Conservation (phyloP, 164 flowering plant species). For the Aristolochia contorta region DNA sequence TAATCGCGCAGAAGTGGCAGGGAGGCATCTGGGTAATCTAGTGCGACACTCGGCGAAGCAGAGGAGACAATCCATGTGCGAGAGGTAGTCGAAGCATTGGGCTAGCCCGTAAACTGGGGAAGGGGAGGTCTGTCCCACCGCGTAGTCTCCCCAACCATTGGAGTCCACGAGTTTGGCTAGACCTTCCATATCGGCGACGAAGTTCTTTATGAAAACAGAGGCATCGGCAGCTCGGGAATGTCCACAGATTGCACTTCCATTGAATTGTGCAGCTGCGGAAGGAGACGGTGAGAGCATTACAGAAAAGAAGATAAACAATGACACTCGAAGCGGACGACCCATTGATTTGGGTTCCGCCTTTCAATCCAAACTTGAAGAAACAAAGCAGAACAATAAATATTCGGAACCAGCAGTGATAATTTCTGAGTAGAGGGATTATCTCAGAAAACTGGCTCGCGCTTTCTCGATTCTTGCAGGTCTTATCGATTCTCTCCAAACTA, state of each 20-base stretch:
- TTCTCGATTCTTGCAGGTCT: no score
- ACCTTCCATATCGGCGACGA: slow-evolving; percentile 12
- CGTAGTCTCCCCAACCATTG: slow-evolving; percentile 7
- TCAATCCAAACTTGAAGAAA: no score
- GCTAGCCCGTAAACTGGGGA: slow-evolving; percentile 9
- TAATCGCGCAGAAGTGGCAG: slow-evolving; percentile 9
- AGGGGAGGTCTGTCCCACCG: background rate
- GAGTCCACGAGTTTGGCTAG: background rate
- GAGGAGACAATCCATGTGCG: slow-evolving; percentile 10
- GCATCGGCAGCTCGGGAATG: background rate
- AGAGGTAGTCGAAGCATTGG: slow-evolving; percentile 13
- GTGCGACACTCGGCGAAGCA: slow-evolving; percentile 13
- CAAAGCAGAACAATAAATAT: no score
- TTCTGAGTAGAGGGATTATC: no score
- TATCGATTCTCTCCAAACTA: no score
- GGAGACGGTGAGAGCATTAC: slow-evolving; percentile 1
- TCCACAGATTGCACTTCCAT: slow-evolving; percentile 3
- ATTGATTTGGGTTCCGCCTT: no score
- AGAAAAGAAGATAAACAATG: background rate
- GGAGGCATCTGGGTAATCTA: slow-evolving; percentile 11
- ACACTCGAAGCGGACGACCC: no score
- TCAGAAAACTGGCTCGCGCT: no score
- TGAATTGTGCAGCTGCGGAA: background rate
- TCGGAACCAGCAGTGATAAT: no score
- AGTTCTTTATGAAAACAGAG: slow-evolving; percentile 7